phyloP scores from a whole-genome alignment of 116 monocot species.

The Cymodocea nodosa region DNA sequence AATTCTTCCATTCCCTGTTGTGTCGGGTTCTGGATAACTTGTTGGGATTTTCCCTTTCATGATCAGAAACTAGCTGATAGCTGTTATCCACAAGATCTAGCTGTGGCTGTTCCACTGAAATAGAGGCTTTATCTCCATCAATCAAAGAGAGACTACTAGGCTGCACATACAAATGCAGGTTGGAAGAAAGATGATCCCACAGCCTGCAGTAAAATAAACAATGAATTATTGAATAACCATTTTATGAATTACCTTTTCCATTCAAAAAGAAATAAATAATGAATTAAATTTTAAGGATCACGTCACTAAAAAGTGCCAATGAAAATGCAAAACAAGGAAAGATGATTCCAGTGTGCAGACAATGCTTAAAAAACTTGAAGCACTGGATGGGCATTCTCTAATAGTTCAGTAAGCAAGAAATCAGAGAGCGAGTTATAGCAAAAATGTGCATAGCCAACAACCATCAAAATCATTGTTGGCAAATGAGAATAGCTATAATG shows the following conservation, averaged over 20 bases:
- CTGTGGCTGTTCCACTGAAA: constrained; percentile 9
- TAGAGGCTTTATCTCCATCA: constrained; percentile 9
- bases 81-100: constrained; percentile 6
- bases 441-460: too few species aligned
- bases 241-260: too few species aligned
- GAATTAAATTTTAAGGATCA: background rate
- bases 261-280: too few species aligned
- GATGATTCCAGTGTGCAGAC: too few species aligned
- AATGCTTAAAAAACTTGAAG: too few species aligned
- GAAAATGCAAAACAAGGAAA: too few species aligned
- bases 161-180: constrained; percentile 47
- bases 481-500: too few species aligned
- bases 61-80: constrained; percentile 17
- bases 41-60: constrained; percentile 20
- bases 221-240: background rate
- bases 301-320: background rate
- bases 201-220: constrained; percentile 37
- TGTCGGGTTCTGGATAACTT: constrained; percentile 34
- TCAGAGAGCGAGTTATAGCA: too few species aligned
- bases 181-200: constrained; percentile 82
- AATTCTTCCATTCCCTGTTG: constrained; percentile 56
- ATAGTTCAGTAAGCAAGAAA: too few species aligned
- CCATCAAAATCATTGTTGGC: too few species aligned
- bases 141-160: constrained; percentile 16
- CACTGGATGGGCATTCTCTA: too few species aligned